Base-by-base conservation (phyloP, 495 filamentous ascomycete species). In the Penicillium cinerascens region DNA sequence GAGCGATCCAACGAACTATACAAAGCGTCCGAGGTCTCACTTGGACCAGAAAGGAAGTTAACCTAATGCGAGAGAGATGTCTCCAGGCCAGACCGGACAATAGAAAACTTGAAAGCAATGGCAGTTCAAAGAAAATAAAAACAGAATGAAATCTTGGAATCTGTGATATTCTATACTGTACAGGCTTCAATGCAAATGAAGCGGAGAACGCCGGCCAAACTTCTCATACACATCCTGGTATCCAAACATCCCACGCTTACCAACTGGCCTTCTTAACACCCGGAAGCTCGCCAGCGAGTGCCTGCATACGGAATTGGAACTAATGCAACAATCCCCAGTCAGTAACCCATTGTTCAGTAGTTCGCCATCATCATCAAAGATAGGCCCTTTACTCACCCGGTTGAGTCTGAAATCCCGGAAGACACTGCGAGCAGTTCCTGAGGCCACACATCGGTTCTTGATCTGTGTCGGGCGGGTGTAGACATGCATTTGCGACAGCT, bases 191-290 rank as follows among this genome's bases (percentile, higher is more conserved):
- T 18, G n/a, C 37, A 43, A 54, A 47, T 46, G 54, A 65, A 63
- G 49, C 36, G 52, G 52, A 52, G 54, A 73, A 70, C 66, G 65
- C 68, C 67, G 46, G 60, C 63, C 47, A 61, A 48, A 47, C 18
- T n/a, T 55, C 49, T 57, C 49, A 54, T 51, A 39, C 37, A 18
- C 37, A 54, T 40, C 40, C 23, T 44, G 50, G 37, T 35, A 53
- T 42, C 25, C 52, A 52, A 44, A 4, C 44, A 42, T 40, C 41
- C 22, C 20, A 20, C 39, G 33, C 49, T 61, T 71, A 97, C 93
- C 93, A 98, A 67, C 87, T 91, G 8, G 95, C 93, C 78, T 97
- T 97, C 78, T 84, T 88, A 39, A 97, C 93, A 47, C 93, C 93
- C 0, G 93, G 93, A 33, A 98, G 66, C 49, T 91, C 83, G 49